Evolutionary conservation across 371 early-diverging fungal genomes (phyloP).

Genomic region (Mucor velutinosus): DNA sequence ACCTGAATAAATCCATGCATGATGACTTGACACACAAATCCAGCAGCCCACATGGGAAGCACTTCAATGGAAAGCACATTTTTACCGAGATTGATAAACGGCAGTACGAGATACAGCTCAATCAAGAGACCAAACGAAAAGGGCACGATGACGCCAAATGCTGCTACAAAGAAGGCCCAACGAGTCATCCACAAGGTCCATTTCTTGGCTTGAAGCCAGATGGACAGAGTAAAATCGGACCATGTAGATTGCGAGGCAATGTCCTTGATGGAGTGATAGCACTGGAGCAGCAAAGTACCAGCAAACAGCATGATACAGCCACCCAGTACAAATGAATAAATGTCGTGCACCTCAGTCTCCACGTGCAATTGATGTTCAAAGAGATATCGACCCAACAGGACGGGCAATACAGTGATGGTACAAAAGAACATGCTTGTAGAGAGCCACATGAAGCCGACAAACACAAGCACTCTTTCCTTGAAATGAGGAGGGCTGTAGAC

Average conservation of each 20-base stretch:
- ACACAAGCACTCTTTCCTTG: slow-evolving; percentile 47
- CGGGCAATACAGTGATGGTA: slow-evolving; percentile 40
- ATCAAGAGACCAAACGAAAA: slow-evolving; percentile 45
- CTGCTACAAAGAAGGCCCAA: slow-evolving; percentile 31
- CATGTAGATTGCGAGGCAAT: neutral
- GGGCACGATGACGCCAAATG: slow-evolving; percentile 53
- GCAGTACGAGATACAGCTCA: slow-evolving; percentile 55
- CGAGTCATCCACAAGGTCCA: slow-evolving; percentile 12
- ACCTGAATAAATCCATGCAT: slow-evolving; percentile 29
- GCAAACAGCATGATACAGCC: slow-evolving; percentile 16
- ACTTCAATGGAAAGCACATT: slow-evolving; percentile 33
- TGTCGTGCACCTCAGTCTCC: slow-evolving; percentile 51
- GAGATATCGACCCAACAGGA: slow-evolving; percentile 49
- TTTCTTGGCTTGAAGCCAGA: neutral
- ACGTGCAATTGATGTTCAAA: slow-evolving; percentile 25
- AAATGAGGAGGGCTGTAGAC: slow-evolving; percentile 75
- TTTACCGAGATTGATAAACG: slow-evolving; percentile 31
- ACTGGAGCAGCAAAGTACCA: neutral
- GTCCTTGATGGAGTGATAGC: slow-evolving; percentile 3
- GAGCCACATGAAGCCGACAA: slow-evolving; percentile 60
- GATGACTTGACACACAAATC: slow-evolving; percentile 44
- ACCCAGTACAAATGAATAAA: slow-evolving; percentile 50
- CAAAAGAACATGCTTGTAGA: slow-evolving; percentile 42
- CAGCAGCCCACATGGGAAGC: slow-evolving; percentile 49
- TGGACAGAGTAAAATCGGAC: neutral